Base-by-base conservation (phyloP, 129 eudicot genomes). In the Mikania micrantha region DNA sequence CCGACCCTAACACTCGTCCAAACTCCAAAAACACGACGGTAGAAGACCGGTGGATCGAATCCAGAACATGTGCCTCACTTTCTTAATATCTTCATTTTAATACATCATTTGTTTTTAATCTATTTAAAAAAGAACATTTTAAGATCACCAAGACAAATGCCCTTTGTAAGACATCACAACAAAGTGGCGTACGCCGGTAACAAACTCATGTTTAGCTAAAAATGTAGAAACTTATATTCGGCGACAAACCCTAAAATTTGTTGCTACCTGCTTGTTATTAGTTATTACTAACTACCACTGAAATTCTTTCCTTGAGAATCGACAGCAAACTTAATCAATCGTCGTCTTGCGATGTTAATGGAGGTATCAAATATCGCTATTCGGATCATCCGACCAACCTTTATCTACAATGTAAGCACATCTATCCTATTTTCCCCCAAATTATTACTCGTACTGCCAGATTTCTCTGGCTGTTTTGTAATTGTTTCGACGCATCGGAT, bases 281-380 rank as follows among this genome's bases (percentile, higher is more conserved):
- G 12, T 42, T 4, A 39, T 58, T 39, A 17, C 27, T 52, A 67
- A 45, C 60, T 31, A 68, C 63, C 36, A 50, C 20, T 67, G n/a
- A 54, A 38, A 69, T 69, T 50, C 25, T 35, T 48, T 53, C 52
- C 59, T 15, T 67, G 19, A 45, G 27, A 15, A 67, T 67, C 61
- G 21, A n/a, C 52, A 7, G 9, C 53, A 69, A 53, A 53, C 39
- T 36, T 52, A 7, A n/a, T 72, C 63, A 53, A 48, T 72, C 49
- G 8, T 31, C 42, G 11, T 32, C 22, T 31, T 11, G 52, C 63
- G 50, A 35, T 66, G 32, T 64, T 64, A 19, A 81, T 84, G 84
- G 86, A 72, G 63, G 81, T 32, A n/a, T 81, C 81, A 47, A 74
- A 67, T 56, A 53, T 84, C 35, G 20, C 84, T 21, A 44, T 78